These are phyloP conservation scores for Meyerozyma sp. DNA, from an alignment of 1,139 yeast genomes.

Conservation along the genomic window DNA sequence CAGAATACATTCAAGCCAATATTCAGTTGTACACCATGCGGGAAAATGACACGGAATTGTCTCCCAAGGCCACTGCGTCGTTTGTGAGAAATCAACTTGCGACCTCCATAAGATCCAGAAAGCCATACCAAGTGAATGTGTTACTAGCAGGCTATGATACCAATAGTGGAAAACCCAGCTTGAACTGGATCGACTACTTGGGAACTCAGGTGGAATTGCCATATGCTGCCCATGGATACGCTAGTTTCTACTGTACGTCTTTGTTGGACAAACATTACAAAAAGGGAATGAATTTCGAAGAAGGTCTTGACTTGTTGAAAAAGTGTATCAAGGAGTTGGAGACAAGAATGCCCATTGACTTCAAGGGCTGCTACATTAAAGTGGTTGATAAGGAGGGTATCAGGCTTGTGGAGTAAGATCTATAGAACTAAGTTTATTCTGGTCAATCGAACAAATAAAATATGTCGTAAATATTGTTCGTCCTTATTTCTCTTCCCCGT, in stretches of 20 bases:
- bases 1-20: conserved; percentile 91
- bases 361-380: conserved; percentile 83
- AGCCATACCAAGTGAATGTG: conserved; percentile 92
- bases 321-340: conserved; percentile 74
- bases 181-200: conserved; percentile 89
- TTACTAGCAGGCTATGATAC: conserved; percentile 81
- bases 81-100: conserved; percentile 89
- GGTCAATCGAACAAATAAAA: too few species aligned
- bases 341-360: conserved; percentile 91
- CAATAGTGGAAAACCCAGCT: conserved; percentile 55
- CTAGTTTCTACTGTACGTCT: conserved; percentile 89
- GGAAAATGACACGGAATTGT: conserved; percentile 70
- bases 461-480: neutral
- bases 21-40: conserved; percentile 84
- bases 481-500: neutral
- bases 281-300: conserved; percentile 68
- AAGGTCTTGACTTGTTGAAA: conserved; percentile 71
- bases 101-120: conserved; percentile 74
- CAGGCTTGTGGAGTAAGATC: conserved; percentile 37
- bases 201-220: conserved; percentile 91
- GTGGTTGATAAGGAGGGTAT: conserved; percentile 73
- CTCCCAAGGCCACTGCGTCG: conserved; percentile 81
- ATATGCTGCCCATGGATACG: conserved; percentile 96
- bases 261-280: conserved; percentile 87
- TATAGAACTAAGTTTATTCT: too few species aligned